These are phyloP conservation scores for Pelargonium fulgidum DNA, from an alignment of 441 rosid genomes.

Conservation along the genomic window DNA sequence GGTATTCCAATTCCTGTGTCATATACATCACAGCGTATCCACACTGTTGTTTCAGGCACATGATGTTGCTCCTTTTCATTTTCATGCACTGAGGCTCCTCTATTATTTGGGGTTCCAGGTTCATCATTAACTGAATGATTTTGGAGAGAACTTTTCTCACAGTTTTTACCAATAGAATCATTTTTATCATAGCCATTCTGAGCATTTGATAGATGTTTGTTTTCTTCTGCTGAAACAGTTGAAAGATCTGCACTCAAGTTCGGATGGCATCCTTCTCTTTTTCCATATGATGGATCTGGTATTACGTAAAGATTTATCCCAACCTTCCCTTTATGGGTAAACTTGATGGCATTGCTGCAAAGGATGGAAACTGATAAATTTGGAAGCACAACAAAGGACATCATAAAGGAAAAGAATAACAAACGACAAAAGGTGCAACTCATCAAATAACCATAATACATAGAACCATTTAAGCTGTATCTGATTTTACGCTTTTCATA, in stretches of 20 bases:
- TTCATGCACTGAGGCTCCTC: slow-evolving; percentile 25
- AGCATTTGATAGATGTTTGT: slow-evolving; percentile 23
- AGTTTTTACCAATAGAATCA: slow-evolving; percentile 17
- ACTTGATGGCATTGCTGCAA: slow-evolving; percentile 86
- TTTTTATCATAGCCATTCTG: slow-evolving; percentile 28
- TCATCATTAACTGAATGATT: slow-evolving; percentile 25
- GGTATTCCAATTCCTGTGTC: slow-evolving; percentile 98
- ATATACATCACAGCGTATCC: slow-evolving; percentile 84
- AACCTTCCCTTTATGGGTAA: slow-evolving; percentile 88
- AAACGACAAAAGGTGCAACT: slow-evolving; percentile 1
- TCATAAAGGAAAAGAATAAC: background rate
- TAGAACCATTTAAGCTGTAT: background rate
- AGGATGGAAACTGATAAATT: slow-evolving; percentile 3
- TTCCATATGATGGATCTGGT: slow-evolving; percentile 51
- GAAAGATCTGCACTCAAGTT: slow-evolving; percentile 26
- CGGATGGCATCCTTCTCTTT: slow-evolving; percentile 30
- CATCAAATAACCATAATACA: slow-evolving; percentile 5
- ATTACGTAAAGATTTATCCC: slow-evolving; percentile 71
- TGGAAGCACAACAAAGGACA: slow-evolving; percentile 12
- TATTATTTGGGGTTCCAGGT: slow-evolving; percentile 23
- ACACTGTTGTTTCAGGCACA: slow-evolving; percentile 51
- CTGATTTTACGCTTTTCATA: background rate
- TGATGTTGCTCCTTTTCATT: slow-evolving; percentile 34
- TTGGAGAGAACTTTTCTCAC: slow-evolving; percentile 19
- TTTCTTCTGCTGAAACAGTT: slow-evolving; percentile 24